Percentiles rank a stretch among this genome's conserved stretches.
These are phyloP conservation scores for Arctium minus DNA, from an alignment of 129 eudicot genomes.

Conservation along the genomic window DNA sequence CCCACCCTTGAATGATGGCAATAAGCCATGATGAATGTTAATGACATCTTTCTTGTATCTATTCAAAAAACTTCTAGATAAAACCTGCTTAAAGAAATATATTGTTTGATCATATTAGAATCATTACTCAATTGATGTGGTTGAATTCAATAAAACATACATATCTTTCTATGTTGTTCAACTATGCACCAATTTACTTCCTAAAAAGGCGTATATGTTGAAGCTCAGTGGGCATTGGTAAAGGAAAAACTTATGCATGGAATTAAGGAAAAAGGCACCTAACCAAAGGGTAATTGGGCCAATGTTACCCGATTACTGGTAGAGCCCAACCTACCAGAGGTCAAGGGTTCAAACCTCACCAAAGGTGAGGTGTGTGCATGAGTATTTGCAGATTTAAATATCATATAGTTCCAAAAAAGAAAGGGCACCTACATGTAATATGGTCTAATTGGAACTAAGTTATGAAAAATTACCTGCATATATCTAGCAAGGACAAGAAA, in stretches of 20 bases:
- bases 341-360: too few species aligned
- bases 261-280: not conserved
- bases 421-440: not conserved
- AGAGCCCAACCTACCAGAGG: too few species aligned
- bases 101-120: not conserved
- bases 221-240: not conserved
- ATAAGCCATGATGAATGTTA: slow-evolving; percentile 94
- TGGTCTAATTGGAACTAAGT: not conserved
- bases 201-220: not conserved
- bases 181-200: not conserved
- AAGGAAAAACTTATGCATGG: not conserved
- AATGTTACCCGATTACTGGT: too few species aligned
- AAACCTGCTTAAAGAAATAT: slow-evolving; percentile 39
- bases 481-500: slow-evolving; percentile 95
- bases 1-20: slow-evolving; percentile 97
- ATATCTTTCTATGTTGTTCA: not conserved
- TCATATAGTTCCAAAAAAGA: too few species aligned
- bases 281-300: too few species aligned
- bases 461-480: slow-evolving; percentile 76
- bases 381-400: too few species aligned
- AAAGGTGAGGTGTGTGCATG: too few species aligned
- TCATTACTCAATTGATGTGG: not conserved
- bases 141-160: not conserved
- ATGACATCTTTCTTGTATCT: slow-evolving; percentile 72
- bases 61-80: slow-evolving; percentile 67